These are phyloP conservation scores for Mediolabrus comicus DNA, from an alignment of 108 stramenopile species.

Conservation along the genomic window DNA sequence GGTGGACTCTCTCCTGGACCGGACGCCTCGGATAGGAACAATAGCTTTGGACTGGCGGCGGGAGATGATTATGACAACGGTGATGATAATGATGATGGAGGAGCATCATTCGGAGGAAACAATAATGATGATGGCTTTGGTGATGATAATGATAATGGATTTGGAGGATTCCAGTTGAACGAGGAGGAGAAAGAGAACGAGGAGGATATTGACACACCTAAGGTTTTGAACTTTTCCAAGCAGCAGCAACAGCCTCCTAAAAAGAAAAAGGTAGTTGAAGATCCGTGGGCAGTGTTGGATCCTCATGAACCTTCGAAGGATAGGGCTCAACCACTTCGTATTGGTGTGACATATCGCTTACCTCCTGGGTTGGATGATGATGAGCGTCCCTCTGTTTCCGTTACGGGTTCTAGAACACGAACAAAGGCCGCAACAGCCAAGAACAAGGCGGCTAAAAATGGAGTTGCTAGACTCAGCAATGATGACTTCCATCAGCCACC, in stretches of 20 bases:
- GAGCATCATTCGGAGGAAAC: conserved; percentile 34
- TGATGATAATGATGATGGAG: conserved; percentile 50
- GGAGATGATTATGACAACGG: conserved; percentile 9
- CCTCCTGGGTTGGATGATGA: conserved; percentile 63
- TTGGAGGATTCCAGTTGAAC: conserved; percentile 36
- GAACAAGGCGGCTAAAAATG: neutral
- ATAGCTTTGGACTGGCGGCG: neutral
- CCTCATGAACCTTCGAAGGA: conserved; percentile 67
- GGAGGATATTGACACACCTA: conserved; percentile 23
- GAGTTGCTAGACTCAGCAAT: neutral
- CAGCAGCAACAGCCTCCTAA: neutral
- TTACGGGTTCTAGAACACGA: conserved; percentile 72
- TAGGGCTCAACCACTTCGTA: conserved; percentile 57
- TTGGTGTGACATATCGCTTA: conserved; percentile 75
- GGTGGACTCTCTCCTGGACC: conserved; percentile 23
- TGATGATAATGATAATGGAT: conserved; percentile 9
- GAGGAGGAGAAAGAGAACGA: conserved; percentile 23
- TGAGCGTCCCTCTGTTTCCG: conserved; percentile 62
- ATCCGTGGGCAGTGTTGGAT: conserved; percentile 88
- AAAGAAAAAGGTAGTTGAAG: conserved; percentile 30
- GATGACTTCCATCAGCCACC: conserved; percentile 11
- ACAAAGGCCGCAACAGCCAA: conserved; percentile 1
- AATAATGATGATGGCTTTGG: conserved; percentile 9
- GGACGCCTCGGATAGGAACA: neutral
- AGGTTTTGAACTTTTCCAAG: neutral